Base-by-base conservation (phyloP, 2,329 filamentous ascomycete genomes). In the Daldinia sp. region DNA sequence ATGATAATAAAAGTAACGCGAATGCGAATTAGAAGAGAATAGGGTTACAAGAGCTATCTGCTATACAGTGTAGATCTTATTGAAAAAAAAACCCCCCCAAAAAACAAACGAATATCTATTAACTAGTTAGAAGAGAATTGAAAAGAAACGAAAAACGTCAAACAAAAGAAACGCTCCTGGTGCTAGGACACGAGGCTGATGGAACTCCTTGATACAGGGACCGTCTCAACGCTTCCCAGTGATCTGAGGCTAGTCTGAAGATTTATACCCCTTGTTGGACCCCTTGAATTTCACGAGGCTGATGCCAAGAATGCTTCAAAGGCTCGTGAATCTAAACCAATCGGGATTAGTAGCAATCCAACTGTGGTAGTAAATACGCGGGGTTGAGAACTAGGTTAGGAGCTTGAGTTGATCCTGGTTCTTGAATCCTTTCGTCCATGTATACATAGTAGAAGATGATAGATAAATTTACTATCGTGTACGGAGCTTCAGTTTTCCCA, bases 171-270 rank as follows among this genome's bases (percentile, higher is more conserved):
- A 61, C 37, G 35, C 57, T 47, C 41, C 15, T 35, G 37, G 58
- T 47, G 51, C 58, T 41, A 61, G 35, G 43, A 52, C 61, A 56
- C 68, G 63, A 73, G 70, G 70, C 69, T 72, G 69, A 71, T 35
- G 60, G 43, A 58, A 61, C 70, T 61, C 65, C 66, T 68, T 72
- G 70, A 73, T 61, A 73, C 71, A 73, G 69, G 63, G 65, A 57
- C 51, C 68, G 71, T 73, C 70, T 73, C 70, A 71, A 67, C 61
- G 29, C 35, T 58, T 54, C 37, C 32, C 37, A 8, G 30, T 35
- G 41, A 41, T 51, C 37, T 39, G 30, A 58, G 56, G 53, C 55
- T 62, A 25, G 53, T 59, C 51, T 57, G 29, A 41, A 53, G 34
- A 58, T 43, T 39, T 35, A 51, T 37, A 35, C 51, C 58, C 62